These are phyloP conservation scores for Phialophora expanda DNA, from an alignment of 2,329 filamentous ascomycete species.

Conservation along the genomic window DNA sequence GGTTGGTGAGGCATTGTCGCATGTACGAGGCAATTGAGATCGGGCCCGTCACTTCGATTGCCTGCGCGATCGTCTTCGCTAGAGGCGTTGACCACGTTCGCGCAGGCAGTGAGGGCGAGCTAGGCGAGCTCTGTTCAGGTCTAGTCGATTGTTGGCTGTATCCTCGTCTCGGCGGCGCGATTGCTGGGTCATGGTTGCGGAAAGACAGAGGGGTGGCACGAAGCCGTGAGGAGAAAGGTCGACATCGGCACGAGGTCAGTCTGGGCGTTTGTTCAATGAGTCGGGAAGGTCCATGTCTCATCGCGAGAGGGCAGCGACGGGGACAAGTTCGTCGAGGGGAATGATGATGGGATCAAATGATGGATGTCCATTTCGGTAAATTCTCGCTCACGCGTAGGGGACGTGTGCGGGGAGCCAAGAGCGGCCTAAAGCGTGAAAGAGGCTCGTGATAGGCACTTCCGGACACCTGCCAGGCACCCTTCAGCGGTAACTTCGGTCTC, in stretches of 20 bases:
- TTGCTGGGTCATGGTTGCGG: neutral
- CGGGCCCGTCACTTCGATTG: constrained; percentile 86
- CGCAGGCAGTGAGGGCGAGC: constrained; percentile 38
- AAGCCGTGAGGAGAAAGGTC: neutral
- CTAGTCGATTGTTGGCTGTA: constrained; percentile 13
- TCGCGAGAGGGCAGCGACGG: constrained; percentile 18
- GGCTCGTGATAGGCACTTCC: neutral
- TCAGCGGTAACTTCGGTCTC: no score
- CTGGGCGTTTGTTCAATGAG: neutral
- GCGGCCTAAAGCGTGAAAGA: neutral
- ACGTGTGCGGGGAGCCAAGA: neutral
- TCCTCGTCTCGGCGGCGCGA: neutral
- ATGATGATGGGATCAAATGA: neutral
- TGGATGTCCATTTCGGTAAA: neutral
- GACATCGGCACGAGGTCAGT: constrained; percentile 4
- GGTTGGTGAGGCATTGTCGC: constrained; percentile 95
- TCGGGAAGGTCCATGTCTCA: constrained; percentile 28
- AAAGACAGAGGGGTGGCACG: neutral
- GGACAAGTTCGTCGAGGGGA: constrained; percentile 2
- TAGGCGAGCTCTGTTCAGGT: constrained; percentile 1
- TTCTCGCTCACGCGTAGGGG: neutral
- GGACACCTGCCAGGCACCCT: neutral
- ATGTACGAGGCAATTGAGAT: constrained; percentile 93
- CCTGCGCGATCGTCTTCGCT: constrained; percentile 82
- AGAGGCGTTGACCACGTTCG: constrained; percentile 90